A percentile compares a stretch with the other conserved stretches of the same genome.
Conservation (phyloP, 2,329 filamentous ascomycete species). For the Botrytis hyacinthi region DNA sequence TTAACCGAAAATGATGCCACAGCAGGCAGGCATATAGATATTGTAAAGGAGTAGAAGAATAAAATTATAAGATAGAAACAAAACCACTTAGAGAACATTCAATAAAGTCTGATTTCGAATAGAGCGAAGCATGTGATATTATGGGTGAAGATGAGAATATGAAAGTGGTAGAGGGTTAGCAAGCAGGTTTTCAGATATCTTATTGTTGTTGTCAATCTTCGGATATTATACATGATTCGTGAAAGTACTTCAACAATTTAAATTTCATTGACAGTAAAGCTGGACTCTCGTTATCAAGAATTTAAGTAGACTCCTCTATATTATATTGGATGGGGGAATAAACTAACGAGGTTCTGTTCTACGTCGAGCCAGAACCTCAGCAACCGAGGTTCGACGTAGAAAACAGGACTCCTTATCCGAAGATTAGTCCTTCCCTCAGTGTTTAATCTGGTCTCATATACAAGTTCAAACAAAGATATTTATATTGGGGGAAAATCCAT, state of each 20-base stretch:
- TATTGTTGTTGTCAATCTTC: background rate
- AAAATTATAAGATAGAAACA: background rate
- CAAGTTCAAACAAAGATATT: background rate
- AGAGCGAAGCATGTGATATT: background rate
- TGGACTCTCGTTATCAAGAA: too few species aligned
- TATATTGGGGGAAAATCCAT: background rate
- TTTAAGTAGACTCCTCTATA: background rate
- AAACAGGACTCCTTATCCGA: background rate
- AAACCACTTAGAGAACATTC: background rate
- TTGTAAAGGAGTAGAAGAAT: background rate
- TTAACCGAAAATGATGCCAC: background rate
- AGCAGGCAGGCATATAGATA: background rate
- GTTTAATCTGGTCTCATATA: background rate
- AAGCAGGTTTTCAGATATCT: background rate
- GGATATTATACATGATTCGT: background rate
- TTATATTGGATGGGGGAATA: background rate
- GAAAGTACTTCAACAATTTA: background rate
- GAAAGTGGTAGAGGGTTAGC: background rate
- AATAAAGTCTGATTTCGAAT: background rate
- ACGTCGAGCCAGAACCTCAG: background rate
- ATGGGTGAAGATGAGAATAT: background rate
- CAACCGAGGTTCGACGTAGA: background rate
- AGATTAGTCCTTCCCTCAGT: rapidly evolving
- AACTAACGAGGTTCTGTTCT: background rate
- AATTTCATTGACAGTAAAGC: too few species aligned